Conservation (phyloP, 371 early-diverging fungal genomes). For the Apophysomyces trapeziformis region DNA sequence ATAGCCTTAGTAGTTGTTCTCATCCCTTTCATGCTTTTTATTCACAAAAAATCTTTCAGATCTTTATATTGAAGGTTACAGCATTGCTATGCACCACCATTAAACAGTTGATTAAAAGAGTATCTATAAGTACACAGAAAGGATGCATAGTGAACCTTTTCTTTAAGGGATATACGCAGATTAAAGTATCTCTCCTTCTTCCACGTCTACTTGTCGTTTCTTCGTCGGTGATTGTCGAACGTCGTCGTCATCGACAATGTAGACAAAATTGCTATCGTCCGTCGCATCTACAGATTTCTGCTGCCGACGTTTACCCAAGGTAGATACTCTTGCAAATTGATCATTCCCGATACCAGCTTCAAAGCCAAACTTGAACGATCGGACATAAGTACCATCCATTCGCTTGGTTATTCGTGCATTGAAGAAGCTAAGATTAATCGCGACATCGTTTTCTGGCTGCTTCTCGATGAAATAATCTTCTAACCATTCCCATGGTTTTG, state of each 20-base stretch:
- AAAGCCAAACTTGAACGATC: conserved; percentile 54
- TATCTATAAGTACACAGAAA: no score
- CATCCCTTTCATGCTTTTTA: no score
- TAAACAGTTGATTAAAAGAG: no score
- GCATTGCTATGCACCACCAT: no score
- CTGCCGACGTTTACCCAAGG: conserved; percentile 9
- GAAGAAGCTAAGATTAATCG: conserved; percentile 45
- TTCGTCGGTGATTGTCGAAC: conserved; percentile 2
- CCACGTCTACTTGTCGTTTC: conserved; percentile 16
- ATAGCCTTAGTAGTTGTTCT: no score
- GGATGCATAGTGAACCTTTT: neutral
- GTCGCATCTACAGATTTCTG: conserved; percentile 15
- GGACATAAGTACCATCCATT: conserved; percentile 41
- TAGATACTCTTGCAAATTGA: neutral
- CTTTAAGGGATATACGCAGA: neutral
- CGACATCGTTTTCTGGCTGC: conserved; percentile 51
- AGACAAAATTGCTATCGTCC: conserved; percentile 24
- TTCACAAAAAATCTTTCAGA: no score
- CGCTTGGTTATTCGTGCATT: conserved; percentile 41
- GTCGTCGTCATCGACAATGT: conserved; percentile 24
- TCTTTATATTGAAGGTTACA: no score
- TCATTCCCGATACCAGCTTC: conserved; percentile 18
- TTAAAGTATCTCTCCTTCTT: conserved; percentile 6
- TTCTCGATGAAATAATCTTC: conserved; percentile 58
- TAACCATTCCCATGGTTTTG: conserved; percentile 69